Evolutionary conservation across 2,329 filamentous ascomycete species (phyloP).

Genomic region (Nigrograna mackinnonii): DNA sequence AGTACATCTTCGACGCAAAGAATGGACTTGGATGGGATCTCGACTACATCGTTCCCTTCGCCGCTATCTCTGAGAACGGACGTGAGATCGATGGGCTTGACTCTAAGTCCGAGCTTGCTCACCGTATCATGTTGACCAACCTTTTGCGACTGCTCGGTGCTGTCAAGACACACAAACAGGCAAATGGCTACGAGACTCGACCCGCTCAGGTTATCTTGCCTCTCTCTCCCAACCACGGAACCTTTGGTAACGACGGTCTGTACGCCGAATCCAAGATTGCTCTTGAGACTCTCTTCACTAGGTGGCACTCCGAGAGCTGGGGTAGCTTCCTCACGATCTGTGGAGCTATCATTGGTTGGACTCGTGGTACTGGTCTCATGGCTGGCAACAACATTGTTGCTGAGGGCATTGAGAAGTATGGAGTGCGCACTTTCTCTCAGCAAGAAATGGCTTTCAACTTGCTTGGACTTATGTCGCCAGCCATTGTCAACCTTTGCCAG

Average conservation of each 20-base stretch:
- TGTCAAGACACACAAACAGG: conserved; percentile 88
- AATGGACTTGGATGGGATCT: conserved; percentile 97
- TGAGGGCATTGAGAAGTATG: conserved; percentile 93
- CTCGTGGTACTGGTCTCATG: conserved; percentile 97
- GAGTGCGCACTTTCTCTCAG: conserved; percentile 97
- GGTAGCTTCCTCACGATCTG: conserved; percentile 97
- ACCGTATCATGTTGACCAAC: conserved; percentile 99
- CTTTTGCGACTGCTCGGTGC: conserved; percentile 85
- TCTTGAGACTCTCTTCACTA: conserved; percentile 95
- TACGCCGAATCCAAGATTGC: conserved; percentile 98
- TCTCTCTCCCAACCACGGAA: conserved; percentile 96
- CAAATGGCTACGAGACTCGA: conserved; percentile 88
- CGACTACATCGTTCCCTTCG: conserved; percentile 94
- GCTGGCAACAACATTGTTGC: conserved; percentile 96
- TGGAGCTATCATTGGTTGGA: conserved; percentile 98
- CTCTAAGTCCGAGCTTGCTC: conserved; percentile 95
- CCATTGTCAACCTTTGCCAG: conserved; percentile 94
- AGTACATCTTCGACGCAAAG: conserved; percentile 97
- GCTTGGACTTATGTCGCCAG: conserved; percentile 91
- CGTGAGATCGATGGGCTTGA: conserved; percentile 97
- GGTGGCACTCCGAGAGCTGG: conserved; percentile 98
- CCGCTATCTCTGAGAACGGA: conserved; percentile 95
- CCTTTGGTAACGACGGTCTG: conserved; percentile 95
- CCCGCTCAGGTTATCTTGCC: conserved; percentile 96
- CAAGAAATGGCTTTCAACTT: conserved; percentile 99